Base-by-base conservation (phyloP, 257 asterid genomes). In the Solanum chilense region DNA sequence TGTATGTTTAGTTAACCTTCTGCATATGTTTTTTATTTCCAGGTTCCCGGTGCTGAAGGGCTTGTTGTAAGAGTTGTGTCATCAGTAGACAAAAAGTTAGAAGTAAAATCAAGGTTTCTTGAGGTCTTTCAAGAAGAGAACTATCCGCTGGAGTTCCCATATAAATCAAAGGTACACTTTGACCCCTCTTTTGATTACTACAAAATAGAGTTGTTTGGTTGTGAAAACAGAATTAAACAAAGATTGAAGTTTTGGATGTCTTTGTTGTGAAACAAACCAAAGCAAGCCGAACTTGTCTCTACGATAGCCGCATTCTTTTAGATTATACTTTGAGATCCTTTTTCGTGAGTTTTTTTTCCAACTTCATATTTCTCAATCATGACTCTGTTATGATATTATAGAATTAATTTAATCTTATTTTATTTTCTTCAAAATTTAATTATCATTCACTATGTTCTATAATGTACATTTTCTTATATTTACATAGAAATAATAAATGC, bases 11-110 rank as follows among this genome's bases (percentile, higher is more conserved):
- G 37, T n/a, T n/a, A n/a, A 76, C 60, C 45, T 49, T 47, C 29
- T 80, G 68, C 20, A 5, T 47, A 31, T 49, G 68, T 49, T 49
- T 52, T 20, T 31, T 20, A 47, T 33, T 89, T 44, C 56, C 93
- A 97, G 99, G 95, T 97, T 88, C 96, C 97, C 15, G 99, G 96
- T 88, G 99, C 99, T 82, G 99, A 97, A 70, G 96, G 96, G 83
- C 99, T 97, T 88, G 99, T 97, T 85, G 94, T 97, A 12, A 90
- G 99, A 91, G 98, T 97, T 86, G 99, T 97, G 41, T 97, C 99
- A 78, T 97, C 99, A 71, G 99, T 97, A 89, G 99, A 97, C 95
- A 97, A 95, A 90, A 97, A 95, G 90, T 91, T 95, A 94, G 99
- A 97, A 86, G 99, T 97, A 8, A 97, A 97, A 71, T 93, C 98